Conservation (phyloP, 2,329 filamentous ascomycete species). For the Leptographium procerum region DNA sequence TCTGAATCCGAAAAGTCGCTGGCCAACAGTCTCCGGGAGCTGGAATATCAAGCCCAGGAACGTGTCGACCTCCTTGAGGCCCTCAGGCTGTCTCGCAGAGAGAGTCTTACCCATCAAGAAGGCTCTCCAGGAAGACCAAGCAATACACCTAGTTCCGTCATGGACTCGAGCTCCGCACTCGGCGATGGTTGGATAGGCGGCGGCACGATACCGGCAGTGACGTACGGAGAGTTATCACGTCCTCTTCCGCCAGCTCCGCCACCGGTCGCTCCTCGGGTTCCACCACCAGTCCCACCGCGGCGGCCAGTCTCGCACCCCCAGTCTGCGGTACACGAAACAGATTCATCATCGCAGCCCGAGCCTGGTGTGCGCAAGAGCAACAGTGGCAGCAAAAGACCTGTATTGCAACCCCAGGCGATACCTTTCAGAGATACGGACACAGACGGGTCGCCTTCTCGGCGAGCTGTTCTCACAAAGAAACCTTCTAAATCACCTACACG, state of each 20-base stretch:
- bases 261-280: slow-evolving; percentile 10
- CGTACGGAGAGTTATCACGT: slow-evolving; percentile 70
- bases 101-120: slow-evolving; percentile 17
- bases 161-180: background rate
- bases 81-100: slow-evolving; percentile 53
- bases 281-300: slow-evolving; percentile 30
- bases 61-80: slow-evolving; percentile 80
- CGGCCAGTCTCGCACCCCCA: slow-evolving; percentile 36
- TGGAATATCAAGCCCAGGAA: slow-evolving; percentile 89
- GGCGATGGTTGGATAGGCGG: slow-evolving; percentile 59
- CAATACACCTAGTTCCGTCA: background rate
- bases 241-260: slow-evolving; percentile 30
- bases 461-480: slow-evolving; percentile 4
- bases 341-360: slow-evolving; percentile 24
- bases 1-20: slow-evolving; percentile 77
- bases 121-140: no score
- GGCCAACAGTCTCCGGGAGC: slow-evolving; percentile 65
- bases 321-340: slow-evolving; percentile 39
- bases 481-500: slow-evolving; percentile 39
- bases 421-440: background rate
- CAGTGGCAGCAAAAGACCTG: background rate
- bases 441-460: background rate
- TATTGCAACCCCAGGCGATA: background rate
- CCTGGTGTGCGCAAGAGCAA: background rate
- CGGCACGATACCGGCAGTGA: slow-evolving; percentile 70